Evolutionary conservation across 306 rosid species (phyloP), one percentile per base, ranked within the genome.

Genomic region (Argentina anserina): DNA sequence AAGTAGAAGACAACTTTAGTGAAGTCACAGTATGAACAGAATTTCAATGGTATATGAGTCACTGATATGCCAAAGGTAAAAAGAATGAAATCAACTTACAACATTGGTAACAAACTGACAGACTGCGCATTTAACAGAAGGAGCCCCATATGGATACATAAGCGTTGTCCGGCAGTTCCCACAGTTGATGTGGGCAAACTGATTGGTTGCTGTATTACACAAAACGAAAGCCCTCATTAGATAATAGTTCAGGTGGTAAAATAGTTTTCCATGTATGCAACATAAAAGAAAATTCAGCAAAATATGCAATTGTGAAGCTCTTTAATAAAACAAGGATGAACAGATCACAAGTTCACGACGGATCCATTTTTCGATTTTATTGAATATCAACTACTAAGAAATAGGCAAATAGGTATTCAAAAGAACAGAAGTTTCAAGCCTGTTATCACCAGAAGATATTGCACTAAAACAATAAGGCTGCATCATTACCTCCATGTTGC

Each of bases 81-180:
- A 74, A 46, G 14, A 63, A 11, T 14, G 13, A 62, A 53, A 46
- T 60, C 55, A 80, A 89, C 99, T 91, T 84, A 95, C 99, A 75
- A 81, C 86, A 61, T 86, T 87, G 50, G 99, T 95, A 64, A 95
- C 85, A 82, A 78, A 91, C 42, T 95, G 99, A 82, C 99, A 95
- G 70, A 95, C 76, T 64, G 97, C 99, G 77, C 99, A 95, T 80
- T 95, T 95, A 80, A 95, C 99, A 37, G 99, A 95, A 33, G 99
- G 96, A 78, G 99, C 97, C 69, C 99, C 99, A 76, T 79, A 88
- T 0, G 99, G 97, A 83, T 90, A 95, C 93, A 95, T 84, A 76
- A 95, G 96, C 10, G 85, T 87, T 55, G 97, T 95, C 71, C 97
- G 90, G 84, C 99, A 95, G 80, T 84, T 95, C 72, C 90, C 99